Evolutionary conservation across 495 filamentous ascomycete species (phyloP).

Genomic region (Tricharina praecox): DNA sequence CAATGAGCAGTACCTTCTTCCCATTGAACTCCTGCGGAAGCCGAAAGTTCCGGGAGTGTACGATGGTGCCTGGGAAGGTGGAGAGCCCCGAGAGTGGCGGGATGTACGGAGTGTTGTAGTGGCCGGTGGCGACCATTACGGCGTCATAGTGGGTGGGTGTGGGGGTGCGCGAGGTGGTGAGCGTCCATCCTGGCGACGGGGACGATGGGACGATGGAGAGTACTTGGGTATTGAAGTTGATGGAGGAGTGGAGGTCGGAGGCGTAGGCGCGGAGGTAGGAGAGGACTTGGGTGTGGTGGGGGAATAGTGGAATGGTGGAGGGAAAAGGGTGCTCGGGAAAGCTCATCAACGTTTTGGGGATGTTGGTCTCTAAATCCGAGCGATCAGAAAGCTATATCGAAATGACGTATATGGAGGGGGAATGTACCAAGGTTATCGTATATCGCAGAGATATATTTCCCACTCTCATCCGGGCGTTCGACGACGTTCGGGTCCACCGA

Average conservation of each 20-base stretch:
- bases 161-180: neutral
- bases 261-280: conserved; percentile 62
- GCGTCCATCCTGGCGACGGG: conserved; percentile 25
- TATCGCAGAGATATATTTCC: conserved; percentile 48
- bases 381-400: neutral
- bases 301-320: conserved; percentile 49
- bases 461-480: conserved; percentile 4
- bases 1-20: conserved; percentile 50
- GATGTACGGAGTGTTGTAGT: conserved; percentile 44
- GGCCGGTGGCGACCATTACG: conserved; percentile 48
- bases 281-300: conserved; percentile 46
- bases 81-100: conserved; percentile 42
- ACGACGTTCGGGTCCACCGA: conserved; percentile 25
- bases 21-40: conserved; percentile 34
- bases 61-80: conserved; percentile 45
- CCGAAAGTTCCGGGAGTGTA: conserved; percentile 70
- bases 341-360: conserved; percentile 65
- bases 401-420: neutral
- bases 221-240: conserved; percentile 44
- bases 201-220: conserved; percentile 21
- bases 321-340: conserved; percentile 58
- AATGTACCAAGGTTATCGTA: conserved; percentile 48
- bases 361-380: conserved; percentile 46
- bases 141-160: conserved; percentile 35
- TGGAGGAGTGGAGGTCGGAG: conserved; percentile 38